Evolutionary conservation across 352 stramenopile species (phyloP), one percentile per base, ranked within the genome.

Genomic region (Phytopythium vexans): DNA sequence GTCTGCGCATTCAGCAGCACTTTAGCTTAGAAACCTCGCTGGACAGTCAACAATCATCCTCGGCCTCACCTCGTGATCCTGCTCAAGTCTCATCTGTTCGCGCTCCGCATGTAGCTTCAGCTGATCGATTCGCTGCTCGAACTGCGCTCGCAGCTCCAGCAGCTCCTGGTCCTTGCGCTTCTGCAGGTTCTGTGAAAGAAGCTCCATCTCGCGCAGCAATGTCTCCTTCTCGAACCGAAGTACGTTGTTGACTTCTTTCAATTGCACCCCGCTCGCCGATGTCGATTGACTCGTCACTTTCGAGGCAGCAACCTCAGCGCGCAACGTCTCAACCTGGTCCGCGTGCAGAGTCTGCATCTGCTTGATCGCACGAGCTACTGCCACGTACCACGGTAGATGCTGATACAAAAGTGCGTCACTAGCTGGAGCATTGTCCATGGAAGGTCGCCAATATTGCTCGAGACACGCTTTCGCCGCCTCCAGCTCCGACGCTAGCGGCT

Each of bases 151-250:
- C 21, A 76, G 43, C 47, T 86, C 65, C 32, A 80, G 56, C 6
- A 88, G 31, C 11, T 89, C 81, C 3, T 77, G 65, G 0, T 85
- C 74, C 51, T 74, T 73, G 32, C 70, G 74, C 47, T 82, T 88
- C 11, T 76, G 54, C 31, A 82, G 44, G 2, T 63, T 80, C 46
- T 85, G 72, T 2, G 70, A 37, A 8, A 86, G 62, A 36, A 82
- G 31, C n/a, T 74, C 70, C 56, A 91, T 74, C 45, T 91, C 80
- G 31, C 74, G 76, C 8, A 73, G 47, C 12, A 82, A 9, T 2
- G 80, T 88, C 12, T 88, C 80, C 49, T 88, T 89, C 48, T 91
- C 80, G 54, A 91, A 89, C 15, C 65, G 52, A 35, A 91, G 58
- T 41, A 85, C 58, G 34, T 73, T 77, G n/a, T 72, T 73, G 4